A percentile compares a stretch with the other conserved stretches of the same genome.
Conservation (phyloP, 1,139 yeast genomes). For the Lodderomyces orthopsilosis region DNA sequence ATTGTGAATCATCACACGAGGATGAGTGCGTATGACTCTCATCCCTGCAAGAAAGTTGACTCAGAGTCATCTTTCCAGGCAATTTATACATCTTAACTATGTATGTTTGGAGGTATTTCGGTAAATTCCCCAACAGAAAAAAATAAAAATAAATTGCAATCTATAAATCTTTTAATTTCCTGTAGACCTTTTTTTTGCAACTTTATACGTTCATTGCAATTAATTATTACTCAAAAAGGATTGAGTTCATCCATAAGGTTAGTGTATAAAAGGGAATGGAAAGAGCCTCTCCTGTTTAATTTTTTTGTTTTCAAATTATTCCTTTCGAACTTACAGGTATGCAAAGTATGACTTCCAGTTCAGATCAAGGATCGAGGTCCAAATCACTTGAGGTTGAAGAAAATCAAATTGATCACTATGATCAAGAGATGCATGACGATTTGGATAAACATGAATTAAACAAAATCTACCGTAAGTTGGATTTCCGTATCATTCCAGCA, state of each 20-base stretch:
- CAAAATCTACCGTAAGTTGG: slow-evolving; percentile 63
- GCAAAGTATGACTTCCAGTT: slow-evolving; percentile 1
- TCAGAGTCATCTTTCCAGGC: slow-evolving; percentile 12
- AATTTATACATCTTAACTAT: slow-evolving; percentile 3
- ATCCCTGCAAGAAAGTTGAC: slow-evolving; percentile 8
- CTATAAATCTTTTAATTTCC: neutral
- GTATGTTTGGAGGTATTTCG: slow-evolving; percentile 7
- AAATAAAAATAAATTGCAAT: neutral
- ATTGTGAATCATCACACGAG: neutral
- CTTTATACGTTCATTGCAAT: neutral
- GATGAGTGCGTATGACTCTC: neutral
- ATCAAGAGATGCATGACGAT: slow-evolving; percentile 4
- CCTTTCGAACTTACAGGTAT: neutral
- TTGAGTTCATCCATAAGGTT: neutral
- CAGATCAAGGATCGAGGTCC: slow-evolving; percentile 2
- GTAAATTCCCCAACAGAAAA: slow-evolving; percentile 3
- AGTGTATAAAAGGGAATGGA: neutral
- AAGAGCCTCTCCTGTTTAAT: neutral
- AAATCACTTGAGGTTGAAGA: slow-evolving; percentile 11
- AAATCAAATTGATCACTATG: slow-evolving; percentile 8
- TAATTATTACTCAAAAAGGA: neutral
- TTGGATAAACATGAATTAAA: slow-evolving; percentile 40
- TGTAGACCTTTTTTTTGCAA: slow-evolving; percentile 4
- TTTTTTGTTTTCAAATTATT: neutral
- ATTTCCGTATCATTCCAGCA: slow-evolving; percentile 74